Base-by-base conservation (phyloP, 495 filamentous ascomycete species). In the Daldinia vernicosa region DNA sequence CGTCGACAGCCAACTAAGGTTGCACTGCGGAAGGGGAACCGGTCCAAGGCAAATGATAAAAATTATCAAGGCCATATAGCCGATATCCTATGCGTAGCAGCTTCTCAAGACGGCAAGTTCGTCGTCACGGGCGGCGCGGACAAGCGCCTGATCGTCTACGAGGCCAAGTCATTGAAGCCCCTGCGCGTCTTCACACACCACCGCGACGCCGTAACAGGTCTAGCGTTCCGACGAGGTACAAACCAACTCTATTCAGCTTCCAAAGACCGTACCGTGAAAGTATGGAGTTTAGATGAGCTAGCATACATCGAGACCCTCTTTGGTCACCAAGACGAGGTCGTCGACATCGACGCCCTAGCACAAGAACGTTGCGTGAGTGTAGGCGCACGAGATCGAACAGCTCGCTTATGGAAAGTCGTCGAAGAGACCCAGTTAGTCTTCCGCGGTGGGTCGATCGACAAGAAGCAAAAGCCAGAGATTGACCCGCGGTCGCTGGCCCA, bases 361-460 rank as follows among this genome's bases (percentile, higher is more conserved):
- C 88, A 91, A 60, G 95, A 99, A 79, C 89, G 93, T 35, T 98
- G 95, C 77, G 84, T 98, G 59, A 93, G 89, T 67, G 95, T 97
- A 19, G 95, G 95, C 65, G 91, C 77, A 30, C 85, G 95, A 55
- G 95, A 99, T 76, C 90, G 95, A 24, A 97, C 95, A 0, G 94
- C 94, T n/a, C 85, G 95, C 30, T 79, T 97, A 67, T 99, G 95
- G 95, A 99, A 98, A 78, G 94, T 98, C 2, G 89, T 93, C 27
- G 95, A 99, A 63, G 95, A 99, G 76, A 91, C 90, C 1, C 96
- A 98, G 76, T 85, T 98, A 4, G 94, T 98, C 1, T 99, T 98
- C 80, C 90, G 95, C 40, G 95, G 94, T 47, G 93, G 90, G 86
- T 82, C 83, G 19, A 83, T 81, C 22, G 84, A 84, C 56, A 88